These are phyloP conservation scores for Quercus phellos DNA, from an alignment of 331 rosid species.

Conservation along the genomic window DNA sequence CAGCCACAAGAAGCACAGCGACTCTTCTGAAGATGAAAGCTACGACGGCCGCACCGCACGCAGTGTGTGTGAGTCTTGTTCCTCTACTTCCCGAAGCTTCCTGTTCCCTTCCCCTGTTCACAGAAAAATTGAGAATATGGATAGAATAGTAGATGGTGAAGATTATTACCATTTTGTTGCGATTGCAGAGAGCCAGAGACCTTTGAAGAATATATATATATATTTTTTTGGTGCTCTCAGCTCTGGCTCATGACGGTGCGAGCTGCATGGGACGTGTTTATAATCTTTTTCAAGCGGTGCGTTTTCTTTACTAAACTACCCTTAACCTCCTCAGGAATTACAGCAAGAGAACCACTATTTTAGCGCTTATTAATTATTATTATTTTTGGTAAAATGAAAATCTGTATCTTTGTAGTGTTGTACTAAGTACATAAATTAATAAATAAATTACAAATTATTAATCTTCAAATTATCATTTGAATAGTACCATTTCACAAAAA, in stretches of 20 bases:
- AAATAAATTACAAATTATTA: too few relatives aligned
- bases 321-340: not conserved
- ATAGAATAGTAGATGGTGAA: too few relatives aligned
- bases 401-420: too few relatives aligned
- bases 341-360: not conserved
- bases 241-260: not conserved
- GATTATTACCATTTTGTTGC: not conserved
- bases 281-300: not conserved
- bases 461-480: too few relatives aligned
- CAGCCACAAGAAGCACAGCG: constrained; percentile 34
- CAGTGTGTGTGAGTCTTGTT: constrained; percentile 34
- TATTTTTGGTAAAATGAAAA: too few relatives aligned
- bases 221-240: too few relatives aligned
- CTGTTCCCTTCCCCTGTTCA: constrained; percentile 28
- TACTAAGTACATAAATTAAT: too few relatives aligned
- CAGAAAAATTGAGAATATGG: too few relatives aligned
- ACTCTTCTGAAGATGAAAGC: constrained; percentile 38
- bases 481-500: too few relatives aligned
- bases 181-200: not conserved
- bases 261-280: not conserved
- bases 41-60: constrained; percentile 28
- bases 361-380: too few relatives aligned
- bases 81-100: constrained; percentile 37
- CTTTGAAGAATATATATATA: too few relatives aligned
- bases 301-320: not conserved